phyloP scores from a whole-genome alignment of 192 early-diverging fungal species.

The Coemansia sp. region DNA sequence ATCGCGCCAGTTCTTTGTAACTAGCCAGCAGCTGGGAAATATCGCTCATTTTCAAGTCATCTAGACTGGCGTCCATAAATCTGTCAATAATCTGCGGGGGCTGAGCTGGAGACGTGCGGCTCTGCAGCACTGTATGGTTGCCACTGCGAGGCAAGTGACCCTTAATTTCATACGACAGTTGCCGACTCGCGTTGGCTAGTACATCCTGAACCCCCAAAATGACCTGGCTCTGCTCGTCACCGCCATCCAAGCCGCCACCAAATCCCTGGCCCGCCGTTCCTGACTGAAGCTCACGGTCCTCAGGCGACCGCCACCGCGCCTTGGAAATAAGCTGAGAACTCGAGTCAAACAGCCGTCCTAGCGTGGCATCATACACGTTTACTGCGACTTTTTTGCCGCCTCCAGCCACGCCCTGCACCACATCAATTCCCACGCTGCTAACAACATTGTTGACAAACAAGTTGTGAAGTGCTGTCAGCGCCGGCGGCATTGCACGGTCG shows the following conservation, averaged over 20 bases:
- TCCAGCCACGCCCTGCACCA: conserved; percentile 52
- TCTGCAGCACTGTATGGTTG: not conserved
- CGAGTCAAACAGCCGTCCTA: conserved; percentile 39
- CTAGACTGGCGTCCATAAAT: conserved; percentile 15
- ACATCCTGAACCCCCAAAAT: conserved; percentile 26
- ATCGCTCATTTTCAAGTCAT: conserved; percentile 36
- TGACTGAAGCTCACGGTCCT: conserved; percentile 28
- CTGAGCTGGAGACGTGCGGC: not conserved
- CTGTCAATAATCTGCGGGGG: conserved; percentile 8
- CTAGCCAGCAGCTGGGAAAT: conserved; percentile 34
- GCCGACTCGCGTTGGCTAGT: conserved; percentile 33
- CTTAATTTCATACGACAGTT: conserved; percentile 44
- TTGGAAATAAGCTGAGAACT: conserved; percentile 28
- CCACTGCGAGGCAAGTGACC: conserved; percentile 27
- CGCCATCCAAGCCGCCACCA: not conserved
- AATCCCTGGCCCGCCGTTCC: conserved; percentile 7
- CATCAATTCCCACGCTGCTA: conserved; percentile 44
- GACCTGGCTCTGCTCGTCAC: conserved; percentile 4
- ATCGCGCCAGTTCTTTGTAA: conserved; percentile 44
- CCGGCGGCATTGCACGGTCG: conserved; percentile 25
- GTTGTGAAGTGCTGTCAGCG: conserved; percentile 25
- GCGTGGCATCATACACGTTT: conserved; percentile 51
- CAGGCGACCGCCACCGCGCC: conserved; percentile 25
- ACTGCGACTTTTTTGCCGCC: conserved; percentile 50
- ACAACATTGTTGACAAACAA: conserved; percentile 40